Evolutionary conservation across 225 moss, liverwort and hornwort genomes (phyloP), one percentile per base, ranked within the genome.

Genomic region (Polytrichum formosum): DNA sequence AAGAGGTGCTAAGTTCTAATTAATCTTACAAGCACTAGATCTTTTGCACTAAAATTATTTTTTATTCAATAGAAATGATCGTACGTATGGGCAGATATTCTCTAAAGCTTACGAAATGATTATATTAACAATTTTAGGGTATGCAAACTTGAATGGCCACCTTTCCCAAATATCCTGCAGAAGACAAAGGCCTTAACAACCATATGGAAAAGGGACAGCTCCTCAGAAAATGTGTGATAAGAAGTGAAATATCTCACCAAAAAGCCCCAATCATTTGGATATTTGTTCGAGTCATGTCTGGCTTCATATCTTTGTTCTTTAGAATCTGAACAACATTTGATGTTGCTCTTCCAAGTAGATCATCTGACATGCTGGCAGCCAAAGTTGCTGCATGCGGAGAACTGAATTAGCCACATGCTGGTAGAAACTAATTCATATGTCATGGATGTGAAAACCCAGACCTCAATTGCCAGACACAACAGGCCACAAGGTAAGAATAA

Each of bases 201-300:
- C 54, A 26, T 26, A 27, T 1, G 27, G 27, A 58, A 23, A 6
- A 58, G 58, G 58, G 21, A 22, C 20, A 20, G 23, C n/a, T 46
- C 58, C n/a, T 21, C 58, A 58, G 20, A 58, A 37, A 16, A 46
- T 46, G 46, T 46, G 46, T 16, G 58, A 58, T n/a, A 27, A 27
- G 9, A 5, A 25, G 5, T 53, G 0, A 67, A 19, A 55, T 26
- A 63, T 68, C 82, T 87, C 78, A 99, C 98, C 98, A 99, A 72
- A 99, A 93, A 23, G 98, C 98, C 68, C 98, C 98, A 73, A 99
- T 99, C 98, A 99, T 99, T 83, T 99, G 98, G 63, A 99, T 99
- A 64, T 99, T 99, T 58, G 98, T 99, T 26, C 98, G 94, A 6
- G 92, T 99, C 90, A 94, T 91, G 73, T 99, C 98, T 64, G 98